phyloP scores from a whole-genome alignment of 2,329 filamentous ascomycete species.

The Fusarium sp. region DNA sequence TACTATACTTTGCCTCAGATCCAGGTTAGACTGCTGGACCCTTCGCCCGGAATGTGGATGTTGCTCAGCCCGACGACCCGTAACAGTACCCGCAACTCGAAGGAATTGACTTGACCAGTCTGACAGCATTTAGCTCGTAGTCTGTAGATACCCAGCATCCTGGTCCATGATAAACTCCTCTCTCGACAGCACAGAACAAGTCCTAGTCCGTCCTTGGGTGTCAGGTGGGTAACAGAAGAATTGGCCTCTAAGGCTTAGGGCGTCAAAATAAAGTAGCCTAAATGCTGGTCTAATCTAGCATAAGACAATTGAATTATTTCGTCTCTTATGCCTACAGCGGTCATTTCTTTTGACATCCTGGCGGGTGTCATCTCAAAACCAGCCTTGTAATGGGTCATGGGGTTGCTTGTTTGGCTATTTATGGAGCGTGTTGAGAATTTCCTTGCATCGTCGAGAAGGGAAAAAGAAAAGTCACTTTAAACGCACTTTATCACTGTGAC shows the following conservation, averaged over 20 bases:
- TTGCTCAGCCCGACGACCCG: not conserved
- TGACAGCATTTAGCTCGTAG: not conserved
- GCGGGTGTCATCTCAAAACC: not conserved
- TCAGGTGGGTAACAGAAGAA: not conserved
- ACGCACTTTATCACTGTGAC: not conserved
- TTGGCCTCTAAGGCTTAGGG: no score
- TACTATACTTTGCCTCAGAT: not conserved
- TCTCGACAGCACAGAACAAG: not conserved
- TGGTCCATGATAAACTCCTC: not conserved
- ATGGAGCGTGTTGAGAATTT: not conserved
- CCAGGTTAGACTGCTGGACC: not conserved
- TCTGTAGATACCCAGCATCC: not conserved
- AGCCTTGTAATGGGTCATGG: not conserved
- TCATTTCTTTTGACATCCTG: no score
- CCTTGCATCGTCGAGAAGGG: conserved; percentile 1
- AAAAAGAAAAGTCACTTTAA: not conserved
- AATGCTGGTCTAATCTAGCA: no score
- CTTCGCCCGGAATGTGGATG: not conserved
- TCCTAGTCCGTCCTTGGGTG: not conserved
- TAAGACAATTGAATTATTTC: no score
- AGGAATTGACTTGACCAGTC: not conserved
- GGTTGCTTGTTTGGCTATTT: not conserved
- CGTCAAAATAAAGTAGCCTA: no score
- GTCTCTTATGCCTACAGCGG: no score
- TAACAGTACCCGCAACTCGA: not conserved